Percentiles rank a stretch among this genome's conserved stretches.
phyloP scores from a whole-genome alignment of 1,139 yeast species.

The Diutina pseudorugosa region DNA sequence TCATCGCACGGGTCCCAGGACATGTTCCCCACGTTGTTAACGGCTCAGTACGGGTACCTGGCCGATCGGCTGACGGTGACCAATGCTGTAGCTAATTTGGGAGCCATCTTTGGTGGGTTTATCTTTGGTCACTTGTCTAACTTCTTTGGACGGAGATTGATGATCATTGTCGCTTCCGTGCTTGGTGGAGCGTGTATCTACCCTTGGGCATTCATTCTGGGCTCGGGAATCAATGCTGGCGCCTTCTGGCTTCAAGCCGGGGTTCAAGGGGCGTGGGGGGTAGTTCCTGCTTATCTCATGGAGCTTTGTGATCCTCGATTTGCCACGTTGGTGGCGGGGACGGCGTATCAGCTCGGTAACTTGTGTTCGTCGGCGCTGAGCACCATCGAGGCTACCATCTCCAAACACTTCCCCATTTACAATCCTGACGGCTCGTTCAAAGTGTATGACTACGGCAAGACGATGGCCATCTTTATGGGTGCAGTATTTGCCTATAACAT shows the following conservation, averaged over 20 bases:
- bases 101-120: constrained; percentile 59
- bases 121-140: constrained; percentile 49
- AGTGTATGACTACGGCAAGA: constrained; percentile 25
- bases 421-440: neutral
- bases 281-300: constrained; percentile 64
- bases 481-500: constrained; percentile 59
- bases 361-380: constrained; percentile 75
- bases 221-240: constrained; percentile 56
- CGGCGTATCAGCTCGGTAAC: constrained; percentile 75
- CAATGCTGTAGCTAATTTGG: constrained; percentile 57
- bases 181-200: constrained; percentile 56
- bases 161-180: constrained; percentile 42
- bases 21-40: constrained; percentile 53
- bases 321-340: constrained; percentile 63
- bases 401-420: constrained; percentile 47
- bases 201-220: constrained; percentile 58
- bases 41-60: constrained; percentile 39
- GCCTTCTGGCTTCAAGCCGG: constrained; percentile 70
- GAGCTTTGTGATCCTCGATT: constrained; percentile 72
- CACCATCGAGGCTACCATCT: constrained; percentile 69
- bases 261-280: constrained; percentile 88
- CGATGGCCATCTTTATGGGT: constrained; percentile 77
- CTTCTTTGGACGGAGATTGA: constrained; percentile 47
- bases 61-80: constrained; percentile 48
- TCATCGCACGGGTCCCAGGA: constrained; percentile 70